phyloP scores from a whole-genome alignment of 345 rosid species.

The Noccaea bulbosa region DNA sequence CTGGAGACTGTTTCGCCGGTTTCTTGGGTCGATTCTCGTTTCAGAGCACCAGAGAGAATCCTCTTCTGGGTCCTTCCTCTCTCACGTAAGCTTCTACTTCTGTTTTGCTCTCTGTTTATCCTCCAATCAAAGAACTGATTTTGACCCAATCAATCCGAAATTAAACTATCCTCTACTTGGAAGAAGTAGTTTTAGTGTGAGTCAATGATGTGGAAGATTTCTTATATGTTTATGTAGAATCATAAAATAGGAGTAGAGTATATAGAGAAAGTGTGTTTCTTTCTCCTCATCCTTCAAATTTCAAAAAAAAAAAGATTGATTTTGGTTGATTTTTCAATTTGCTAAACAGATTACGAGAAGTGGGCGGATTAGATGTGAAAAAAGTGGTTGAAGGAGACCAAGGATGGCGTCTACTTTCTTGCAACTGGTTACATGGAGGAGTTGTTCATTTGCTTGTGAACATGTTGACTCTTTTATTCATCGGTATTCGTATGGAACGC shows the following conservation, averaged over 20 bases:
- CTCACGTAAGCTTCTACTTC: conserved; percentile 54
- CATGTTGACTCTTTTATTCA: conserved; percentile 82
- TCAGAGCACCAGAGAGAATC: conserved; percentile 86
- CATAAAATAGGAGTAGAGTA: neutral
- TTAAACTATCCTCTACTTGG: neutral
- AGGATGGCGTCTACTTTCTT: conserved; percentile 85
- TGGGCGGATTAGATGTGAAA: conserved; percentile 74
- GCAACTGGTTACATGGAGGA: conserved; percentile 94
- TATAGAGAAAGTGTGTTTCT: neutral
- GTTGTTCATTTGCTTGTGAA: conserved; percentile 83
- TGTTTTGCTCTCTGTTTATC: neutral
- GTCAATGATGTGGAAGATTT: conserved; percentile 1
- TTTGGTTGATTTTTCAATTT: conserved; percentile 10
- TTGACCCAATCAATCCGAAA: conserved; percentile 1
- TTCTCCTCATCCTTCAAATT: neutral
- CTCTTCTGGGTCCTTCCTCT: conserved; percentile 94
- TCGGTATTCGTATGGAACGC: conserved; percentile 85
- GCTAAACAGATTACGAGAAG: conserved; percentile 60
- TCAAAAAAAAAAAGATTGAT: neutral
- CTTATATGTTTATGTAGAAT: neutral
- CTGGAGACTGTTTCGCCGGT: conserved; percentile 64
- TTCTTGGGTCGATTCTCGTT: conserved; percentile 90
- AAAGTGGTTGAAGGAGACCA: conserved; percentile 67
- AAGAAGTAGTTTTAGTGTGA: conserved; percentile 6
- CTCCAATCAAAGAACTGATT: neutral